Base-by-base conservation (phyloP, 768 basidiomycete genomes). In the Pleurotus tuber-regium region DNA sequence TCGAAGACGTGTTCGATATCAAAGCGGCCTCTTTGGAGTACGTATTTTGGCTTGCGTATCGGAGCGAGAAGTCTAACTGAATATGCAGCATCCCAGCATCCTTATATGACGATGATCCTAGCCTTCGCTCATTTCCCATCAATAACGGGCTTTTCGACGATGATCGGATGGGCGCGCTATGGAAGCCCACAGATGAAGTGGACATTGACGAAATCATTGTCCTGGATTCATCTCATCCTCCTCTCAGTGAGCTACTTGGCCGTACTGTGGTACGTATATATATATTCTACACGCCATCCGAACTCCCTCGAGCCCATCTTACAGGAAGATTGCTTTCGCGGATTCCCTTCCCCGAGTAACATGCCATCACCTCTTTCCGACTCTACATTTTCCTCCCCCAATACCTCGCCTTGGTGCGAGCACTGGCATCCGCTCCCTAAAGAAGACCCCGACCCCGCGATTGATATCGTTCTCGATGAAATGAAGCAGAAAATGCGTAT, bases 291-390 rank as follows among this genome's bases (percentile, higher is more conserved):
- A 8, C 11, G 14, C 2, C 9, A 9, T n/a, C 21, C n/a, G 18
- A 11, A 12, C 9, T 40, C n/a, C 14, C 26, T 12, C 43, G 9
- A 4, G 25, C 14, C 6, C 8, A 16, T 11, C 9, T 16, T 46
- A 23, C 29, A 48, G 46, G 46, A 48, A 18, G 46, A 48, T 35
- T 48, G 46, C 31, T 48, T 48, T 35, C 46, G 46, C 46, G 46
- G 30, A 16, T 48, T 48, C 23, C 46, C 46, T 6, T 48, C 46
- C 21, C 46, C 46, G 23, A 48, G 31, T 18, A 35, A 48, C n/a
- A 18, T 18, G 10, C 46, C 46, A 14, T 48, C 46, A 16, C 46
- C 46, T 14, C 29, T 48, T 5, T 18, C 46, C 4, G 31, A 48
- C 31, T 48, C 46, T 21, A 18, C 46, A 18, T 19, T 31, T n/a